Evolutionary conservation across 108 stramenopile species (phyloP), one percentile per base, ranked within the genome.

Genomic region (Skeletonema tropicum): DNA sequence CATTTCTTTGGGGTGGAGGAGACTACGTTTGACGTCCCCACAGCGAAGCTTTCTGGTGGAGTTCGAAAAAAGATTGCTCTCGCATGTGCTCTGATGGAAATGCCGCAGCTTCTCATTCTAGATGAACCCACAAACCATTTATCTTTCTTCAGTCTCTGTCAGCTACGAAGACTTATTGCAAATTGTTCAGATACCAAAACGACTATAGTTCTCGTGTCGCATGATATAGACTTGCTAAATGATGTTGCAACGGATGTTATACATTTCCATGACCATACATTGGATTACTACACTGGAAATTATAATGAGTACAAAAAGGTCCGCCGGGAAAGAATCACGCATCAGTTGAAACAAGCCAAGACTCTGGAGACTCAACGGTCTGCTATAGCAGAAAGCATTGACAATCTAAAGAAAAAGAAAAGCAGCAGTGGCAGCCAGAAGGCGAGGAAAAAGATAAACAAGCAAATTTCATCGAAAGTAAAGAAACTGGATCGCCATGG

Each of bases 181-280:
- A 73, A 70, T 62, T 89, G 38, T 29, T 49, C 60, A 1, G 57
- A 81, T 36, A 62, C 81, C 32, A 68, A 81, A 3, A 75, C 86
- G 25, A 97, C 96, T 6, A 85, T 98, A 12, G 68, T 99, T 14
- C 46, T 99, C 59, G 95, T 98, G 3, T 96, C 95, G 0, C 98
- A 99, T 77, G 97, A 99, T 79, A 85, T 96, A 0, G 89, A 94
- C 48, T 89, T 99, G 48, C 83, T 97, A 64, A 97, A 98, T 38
- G 89, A 95, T 70, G 89, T 95, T 9, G 86, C 90, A 17, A 96
- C 95, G 10, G 90, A 97, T 71, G 79, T 94, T 14, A 96, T 98
- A 33, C 90, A 98, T 62, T 88, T 98, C 70, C 59, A 69, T 19
- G 64, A 89, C 25, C 67, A 89, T 66, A 86, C 82, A 57, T 86